These are phyloP conservation scores for Cutaneotrichosporon sp. DNA, from an alignment of 1,284 basidiomycete genomes.

Conservation along the genomic window DNA sequence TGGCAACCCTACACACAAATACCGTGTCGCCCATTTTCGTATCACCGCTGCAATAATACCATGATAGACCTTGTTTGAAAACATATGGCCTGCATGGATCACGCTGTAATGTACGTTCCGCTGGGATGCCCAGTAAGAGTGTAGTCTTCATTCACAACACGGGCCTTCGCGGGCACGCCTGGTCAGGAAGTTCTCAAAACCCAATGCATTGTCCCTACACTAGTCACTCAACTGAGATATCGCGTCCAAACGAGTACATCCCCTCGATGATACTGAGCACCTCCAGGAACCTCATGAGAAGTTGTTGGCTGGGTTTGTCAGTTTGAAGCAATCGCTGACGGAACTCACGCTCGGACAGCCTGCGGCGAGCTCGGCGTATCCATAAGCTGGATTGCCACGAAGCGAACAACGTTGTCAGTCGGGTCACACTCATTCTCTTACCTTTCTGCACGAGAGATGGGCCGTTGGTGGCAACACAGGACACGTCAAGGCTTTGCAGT, in stretches of 20 bases:
- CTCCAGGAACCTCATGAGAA: conserved; percentile 41
- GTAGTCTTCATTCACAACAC: no score
- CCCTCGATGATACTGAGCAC: conserved; percentile 42
- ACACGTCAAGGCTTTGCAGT: conserved; percentile 36
- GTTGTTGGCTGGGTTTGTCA: conserved; percentile 28
- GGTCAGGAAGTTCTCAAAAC: no score
- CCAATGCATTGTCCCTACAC: not conserved
- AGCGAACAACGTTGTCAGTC: conserved; percentile 29
- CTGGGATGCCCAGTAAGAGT: no score
- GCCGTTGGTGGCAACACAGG: conserved; percentile 42
- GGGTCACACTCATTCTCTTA: conserved; percentile 6
- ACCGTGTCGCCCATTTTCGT: no score
- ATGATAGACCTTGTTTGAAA: no score
- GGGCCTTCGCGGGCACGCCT: no score
- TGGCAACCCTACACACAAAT: no score
- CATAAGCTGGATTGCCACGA: conserved; percentile 43
- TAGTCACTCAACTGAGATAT: conserved; percentile 29
- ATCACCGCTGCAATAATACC: no score
- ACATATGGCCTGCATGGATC: no score
- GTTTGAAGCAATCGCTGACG: not conserved
- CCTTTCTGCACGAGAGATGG: conserved; percentile 43
- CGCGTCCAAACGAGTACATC: conserved; percentile 36
- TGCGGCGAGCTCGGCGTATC: conserved; percentile 25
- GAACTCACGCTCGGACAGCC: conserved; percentile 33
- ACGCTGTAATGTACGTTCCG: no score